These are phyloP conservation scores for Prunus fruticosa DNA, from an alignment of 306 rosid species.

Conservation along the genomic window DNA sequence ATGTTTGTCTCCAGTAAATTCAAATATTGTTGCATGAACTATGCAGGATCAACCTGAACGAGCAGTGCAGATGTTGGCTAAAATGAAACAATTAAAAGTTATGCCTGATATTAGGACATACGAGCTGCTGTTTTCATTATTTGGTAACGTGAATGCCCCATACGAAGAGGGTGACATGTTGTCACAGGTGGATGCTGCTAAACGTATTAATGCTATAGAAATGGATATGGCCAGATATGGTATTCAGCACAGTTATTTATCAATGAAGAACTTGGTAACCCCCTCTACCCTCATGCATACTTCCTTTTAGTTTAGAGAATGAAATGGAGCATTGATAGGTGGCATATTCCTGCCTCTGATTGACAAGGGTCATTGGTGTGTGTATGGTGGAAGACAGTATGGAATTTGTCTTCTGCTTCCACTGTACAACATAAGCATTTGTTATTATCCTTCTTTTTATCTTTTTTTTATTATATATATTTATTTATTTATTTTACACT, in stretches of 20 bases:
- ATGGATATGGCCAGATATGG: conserved; percentile 63
- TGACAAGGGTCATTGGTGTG: not conserved
- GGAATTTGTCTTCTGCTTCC: not conserved
- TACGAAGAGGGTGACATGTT: conserved; percentile 59
- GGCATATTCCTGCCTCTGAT: not conserved
- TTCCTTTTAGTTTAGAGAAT: conserved; percentile 21
- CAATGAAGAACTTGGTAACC: conserved; percentile 68
- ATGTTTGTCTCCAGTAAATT: conserved; percentile 18
- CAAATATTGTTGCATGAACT: conserved; percentile 21
- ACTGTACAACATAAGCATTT: no score
- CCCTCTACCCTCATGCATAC: conserved; percentile 20
- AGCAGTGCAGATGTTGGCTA: conserved; percentile 62
- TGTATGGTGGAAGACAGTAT: not conserved
- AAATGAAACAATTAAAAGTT: conserved; percentile 59
- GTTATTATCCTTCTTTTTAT: not conserved
- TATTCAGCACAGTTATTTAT: conserved; percentile 60
- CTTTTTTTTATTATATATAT: no score
- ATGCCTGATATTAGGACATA: conserved; percentile 69
- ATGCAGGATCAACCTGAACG: conserved; percentile 80
- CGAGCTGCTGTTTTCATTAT: conserved; percentile 69
- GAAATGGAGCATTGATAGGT: not conserved
- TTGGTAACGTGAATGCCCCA: conserved; percentile 72
- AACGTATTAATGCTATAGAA: conserved; percentile 72
- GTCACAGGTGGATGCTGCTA: conserved; percentile 60
- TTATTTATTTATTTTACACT: no score